Base-by-base conservation (phyloP, 164 flowering plant species). In the Chimonanthus salicifolius region DNA sequence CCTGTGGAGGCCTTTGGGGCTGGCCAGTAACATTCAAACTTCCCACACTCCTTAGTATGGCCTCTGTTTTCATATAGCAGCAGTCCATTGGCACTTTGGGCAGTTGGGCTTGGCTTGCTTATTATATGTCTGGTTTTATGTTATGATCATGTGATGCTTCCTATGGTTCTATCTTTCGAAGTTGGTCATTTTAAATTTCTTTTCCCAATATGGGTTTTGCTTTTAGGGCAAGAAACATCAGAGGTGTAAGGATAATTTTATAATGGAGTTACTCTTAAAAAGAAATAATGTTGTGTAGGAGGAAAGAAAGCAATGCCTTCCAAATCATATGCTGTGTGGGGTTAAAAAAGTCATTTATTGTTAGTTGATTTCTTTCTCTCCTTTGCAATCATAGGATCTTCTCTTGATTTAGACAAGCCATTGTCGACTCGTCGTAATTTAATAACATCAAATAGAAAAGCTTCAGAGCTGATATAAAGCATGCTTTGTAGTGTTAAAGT, bases 1-100 rank as follows among this genome's bases (percentile, higher is more conserved):
- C 84, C 80, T 0, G 73, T 72, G n/a, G 75, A 73, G 44, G 75
- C 75, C 5, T 73, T 73, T 10, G 75, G 65, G 0, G 54, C 71
- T 16, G 75, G 75, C 64, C 75, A 73, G 75, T 73, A 45, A 66
- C 45, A 45, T 44, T 65, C 47, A 16, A 33, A 33, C 33, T 33
- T 33, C 33, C 33, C 33, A 33, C 33, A 65, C 68, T 16, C 15
- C 44, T 16, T 5, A 10, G 44, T 65, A 44, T 65, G 47, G 47
- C 16, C 47, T 13, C n/a, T 15, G 13, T 51, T 15, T 51, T 51
- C 44, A 20, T 43, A 58, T 10, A 33, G 65, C 7, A n/a, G 4
- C 7, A 62, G 11, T 47, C 18, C 47, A 65, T 43, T 47, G 44
- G 13, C 46, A 3, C 44, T 65, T 65, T 44, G 7, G 68, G 58